A percentile compares a stretch with the other conserved stretches of the same genome.
These are phyloP conservation scores for Aspergillus quadricinctus DNA, from an alignment of 2,329 filamentous ascomycete genomes.

Conservation along the genomic window DNA sequence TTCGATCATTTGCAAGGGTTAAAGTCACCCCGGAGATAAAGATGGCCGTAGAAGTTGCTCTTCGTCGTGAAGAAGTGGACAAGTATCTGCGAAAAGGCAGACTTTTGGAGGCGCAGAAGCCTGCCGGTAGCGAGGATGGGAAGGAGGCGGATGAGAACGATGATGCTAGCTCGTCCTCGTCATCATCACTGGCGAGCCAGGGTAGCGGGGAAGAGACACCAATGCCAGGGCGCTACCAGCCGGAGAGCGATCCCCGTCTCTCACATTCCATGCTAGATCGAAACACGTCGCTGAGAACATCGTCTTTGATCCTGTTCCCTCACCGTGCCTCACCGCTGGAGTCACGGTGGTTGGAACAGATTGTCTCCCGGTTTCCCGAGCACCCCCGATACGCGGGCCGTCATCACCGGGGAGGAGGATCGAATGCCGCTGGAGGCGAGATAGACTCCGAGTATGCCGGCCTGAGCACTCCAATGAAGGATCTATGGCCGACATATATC, in stretches of 20 bases:
- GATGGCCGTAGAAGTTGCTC: constrained; percentile 69
- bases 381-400: constrained; percentile 10
- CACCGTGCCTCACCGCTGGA: constrained; percentile 75
- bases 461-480: constrained; percentile 43
- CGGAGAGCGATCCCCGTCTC: constrained; percentile 23
- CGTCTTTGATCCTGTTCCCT: constrained; percentile 71
- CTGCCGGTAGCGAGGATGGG: constrained; percentile 6
- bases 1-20: constrained; percentile 87
- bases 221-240: constrained; percentile 26
- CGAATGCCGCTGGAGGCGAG: constrained; percentile 8
- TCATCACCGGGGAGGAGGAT: constrained; percentile 13
- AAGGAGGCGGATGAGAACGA: constrained; percentile 19
- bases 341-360: constrained; percentile 60
- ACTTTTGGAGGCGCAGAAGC: constrained; percentile 11
- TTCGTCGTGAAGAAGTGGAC: constrained; percentile 61
- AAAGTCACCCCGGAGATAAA: constrained; percentile 79
- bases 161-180: constrained; percentile 33
- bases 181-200: constrained; percentile 36
- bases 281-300: constrained; percentile 37
- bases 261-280: constrained; percentile 33
- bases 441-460: constrained; percentile 23
- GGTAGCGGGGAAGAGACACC: constrained; percentile 36
- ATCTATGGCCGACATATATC: constrained; percentile 68
- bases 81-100: constrained; percentile 30
- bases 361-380: constrained; percentile 37